Evolutionary conservation across 2,329 filamentous ascomycete species (phyloP).

Genomic region (Botrytis aclada): DNA sequence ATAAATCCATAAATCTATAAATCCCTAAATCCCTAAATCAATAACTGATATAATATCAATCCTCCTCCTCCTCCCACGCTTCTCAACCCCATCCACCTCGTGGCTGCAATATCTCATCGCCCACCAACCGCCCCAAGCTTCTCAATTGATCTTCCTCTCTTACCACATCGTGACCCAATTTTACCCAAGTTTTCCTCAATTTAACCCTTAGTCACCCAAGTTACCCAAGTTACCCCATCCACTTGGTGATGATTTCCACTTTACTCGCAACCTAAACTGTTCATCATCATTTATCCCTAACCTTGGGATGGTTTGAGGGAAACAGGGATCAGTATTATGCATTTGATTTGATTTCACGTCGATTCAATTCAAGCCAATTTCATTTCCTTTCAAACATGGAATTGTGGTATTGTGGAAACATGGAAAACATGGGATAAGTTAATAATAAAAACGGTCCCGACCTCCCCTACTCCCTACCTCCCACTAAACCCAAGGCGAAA

Average conservation of each 20-base stretch:
- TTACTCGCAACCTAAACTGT: neutral
- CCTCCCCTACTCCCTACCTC: neutral
- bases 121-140: conserved; percentile 8
- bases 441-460: neutral
- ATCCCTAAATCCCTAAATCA: no score
- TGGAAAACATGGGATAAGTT: neutral
- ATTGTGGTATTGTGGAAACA: no score
- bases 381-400: neutral
- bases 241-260: neutral
- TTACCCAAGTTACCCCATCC: neutral
- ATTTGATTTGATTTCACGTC: neutral
- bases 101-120: neutral
- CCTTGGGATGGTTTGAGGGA: neutral
- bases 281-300: neutral
- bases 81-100: neutral
- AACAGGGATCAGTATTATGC: neutral
- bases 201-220: no score
- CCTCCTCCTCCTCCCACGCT: neutral
- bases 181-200: neutral
- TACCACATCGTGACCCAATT: neutral
- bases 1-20: no score
- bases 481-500: neutral
- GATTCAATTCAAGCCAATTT: no score
- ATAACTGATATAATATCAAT: no score
- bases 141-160: neutral